Evolutionary conservation across 148 eudicot genomes (phyloP).

Genomic region (Rhododendron vialii): DNA sequence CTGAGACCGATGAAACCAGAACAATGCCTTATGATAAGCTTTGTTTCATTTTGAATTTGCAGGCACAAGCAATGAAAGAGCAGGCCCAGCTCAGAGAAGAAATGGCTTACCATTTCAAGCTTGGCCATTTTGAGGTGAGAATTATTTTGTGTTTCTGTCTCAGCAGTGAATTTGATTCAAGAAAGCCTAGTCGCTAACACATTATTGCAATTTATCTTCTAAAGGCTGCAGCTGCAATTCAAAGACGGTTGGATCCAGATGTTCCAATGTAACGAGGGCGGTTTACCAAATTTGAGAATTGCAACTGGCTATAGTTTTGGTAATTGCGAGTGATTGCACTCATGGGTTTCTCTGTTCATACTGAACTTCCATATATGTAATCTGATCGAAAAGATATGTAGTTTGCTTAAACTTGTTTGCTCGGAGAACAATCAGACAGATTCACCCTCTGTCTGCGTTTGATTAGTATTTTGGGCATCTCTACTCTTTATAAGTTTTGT

Average conservation of each 20-base stretch:
- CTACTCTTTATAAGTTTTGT: not conserved
- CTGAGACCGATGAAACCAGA: not conserved
- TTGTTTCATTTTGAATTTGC: conserved; percentile 8
- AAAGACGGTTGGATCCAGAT: conserved; percentile 82
- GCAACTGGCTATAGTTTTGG: not conserved
- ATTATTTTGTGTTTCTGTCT: not conserved
- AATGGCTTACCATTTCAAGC: conserved; percentile 77
- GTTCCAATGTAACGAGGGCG: conserved; percentile 46
- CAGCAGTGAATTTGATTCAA: not conserved
- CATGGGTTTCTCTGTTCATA: not conserved
- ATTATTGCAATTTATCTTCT: not conserved
- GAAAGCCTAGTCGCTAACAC: not conserved
- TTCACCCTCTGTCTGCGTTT: not conserved
- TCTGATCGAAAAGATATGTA: not conserved
- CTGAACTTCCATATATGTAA: not conserved
- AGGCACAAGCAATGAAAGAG: conserved; percentile 98
- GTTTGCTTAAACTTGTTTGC: not conserved
- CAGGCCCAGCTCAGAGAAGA: conserved; percentile 88
- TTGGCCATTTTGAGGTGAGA: conserved; percentile 81
- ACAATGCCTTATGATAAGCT: not conserved
- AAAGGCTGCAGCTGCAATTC: conserved; percentile 94
- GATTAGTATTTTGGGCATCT: not conserved
- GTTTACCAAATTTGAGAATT: not conserved
- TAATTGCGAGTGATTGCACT: not conserved
- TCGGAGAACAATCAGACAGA: not conserved